These are phyloP conservation scores for Marasmius sp. DNA, from an alignment of 1,284 basidiomycete genomes.

Conservation along the genomic window DNA sequence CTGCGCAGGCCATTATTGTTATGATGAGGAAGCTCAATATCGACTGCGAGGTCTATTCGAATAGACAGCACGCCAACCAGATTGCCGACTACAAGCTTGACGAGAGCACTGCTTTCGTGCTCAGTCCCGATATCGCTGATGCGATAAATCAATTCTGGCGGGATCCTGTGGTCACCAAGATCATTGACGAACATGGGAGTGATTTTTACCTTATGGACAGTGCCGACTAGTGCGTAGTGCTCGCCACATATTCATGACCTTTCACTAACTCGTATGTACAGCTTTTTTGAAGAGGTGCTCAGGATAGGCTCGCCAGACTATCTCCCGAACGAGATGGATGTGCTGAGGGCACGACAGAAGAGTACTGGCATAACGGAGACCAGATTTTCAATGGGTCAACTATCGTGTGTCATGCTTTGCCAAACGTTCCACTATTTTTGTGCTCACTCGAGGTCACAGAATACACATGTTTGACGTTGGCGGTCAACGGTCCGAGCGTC, in stretches of 20 bases:
- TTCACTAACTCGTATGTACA: conserved; percentile 38
- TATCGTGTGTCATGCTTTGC: conserved; percentile 70
- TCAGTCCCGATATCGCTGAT: conserved; percentile 70
- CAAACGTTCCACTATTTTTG: conserved; percentile 39
- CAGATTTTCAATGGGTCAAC: conserved; percentile 50
- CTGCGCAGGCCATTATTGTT: conserved; percentile 66
- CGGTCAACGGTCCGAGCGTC: conserved; percentile 80
- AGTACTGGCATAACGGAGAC: conserved; percentile 85
- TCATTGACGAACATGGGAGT: conserved; percentile 81
- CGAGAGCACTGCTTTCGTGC: conserved; percentile 33
- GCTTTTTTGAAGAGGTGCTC: conserved; percentile 75
- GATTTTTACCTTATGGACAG: conserved; percentile 24
- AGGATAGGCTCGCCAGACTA: conserved; percentile 71
- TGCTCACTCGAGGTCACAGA: conserved; percentile 36
- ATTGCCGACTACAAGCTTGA: conserved; percentile 56
- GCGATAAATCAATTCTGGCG: conserved; percentile 87
- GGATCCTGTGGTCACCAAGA: conserved; percentile 83
- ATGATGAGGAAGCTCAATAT: conserved; percentile 77
- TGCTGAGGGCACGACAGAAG: conserved; percentile 76
- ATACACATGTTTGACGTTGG: conserved; percentile 83
- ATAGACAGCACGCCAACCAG: conserved; percentile 64
- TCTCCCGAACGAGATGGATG: conserved; percentile 75
- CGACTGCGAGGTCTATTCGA: conserved; percentile 65
- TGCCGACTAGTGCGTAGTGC: conserved; percentile 44
- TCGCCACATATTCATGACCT: not conserved